These are phyloP conservation scores for Aspergillus sp. DNA, from an alignment of 2,329 filamentous ascomycete genomes.

Conservation along the genomic window DNA sequence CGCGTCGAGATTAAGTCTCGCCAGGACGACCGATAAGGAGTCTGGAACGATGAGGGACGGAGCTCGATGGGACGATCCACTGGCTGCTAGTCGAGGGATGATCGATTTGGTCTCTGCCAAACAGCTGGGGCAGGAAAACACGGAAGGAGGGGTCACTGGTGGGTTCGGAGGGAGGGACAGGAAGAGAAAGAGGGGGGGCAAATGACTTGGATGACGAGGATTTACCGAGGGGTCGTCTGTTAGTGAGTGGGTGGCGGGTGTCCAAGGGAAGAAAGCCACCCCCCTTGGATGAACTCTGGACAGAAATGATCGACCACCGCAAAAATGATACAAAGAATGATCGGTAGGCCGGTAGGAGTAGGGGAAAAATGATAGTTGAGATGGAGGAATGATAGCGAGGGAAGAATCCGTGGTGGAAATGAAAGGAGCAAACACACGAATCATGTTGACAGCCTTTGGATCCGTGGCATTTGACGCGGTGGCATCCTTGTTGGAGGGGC, in stretches of 20 bases:
- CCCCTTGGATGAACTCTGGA: too few species aligned
- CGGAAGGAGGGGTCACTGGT: neutral
- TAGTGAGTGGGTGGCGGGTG: neutral
- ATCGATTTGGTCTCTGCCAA: slow-evolving; percentile 8
- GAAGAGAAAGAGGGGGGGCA: neutral
- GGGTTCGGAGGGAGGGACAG: neutral
- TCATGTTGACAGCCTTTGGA: slow-evolving; percentile 10
- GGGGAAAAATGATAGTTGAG: slow-evolving; percentile 4
- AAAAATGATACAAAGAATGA: slow-evolving; percentile 11
- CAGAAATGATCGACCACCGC: slow-evolving; percentile 1
- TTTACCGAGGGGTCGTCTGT: slow-evolving; percentile 1
- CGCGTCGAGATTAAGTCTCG: slow-evolving; percentile 1
- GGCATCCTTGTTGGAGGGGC: slow-evolving; percentile 24
- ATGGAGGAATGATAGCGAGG: slow-evolving; percentile 11
- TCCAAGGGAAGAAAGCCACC: neutral
- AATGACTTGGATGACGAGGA: slow-evolving; percentile 5
- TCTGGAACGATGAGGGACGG: slow-evolving; percentile 17
- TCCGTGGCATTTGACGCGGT: slow-evolving; percentile 20
- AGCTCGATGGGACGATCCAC: slow-evolving; percentile 14
- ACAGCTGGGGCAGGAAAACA: slow-evolving; percentile 1
- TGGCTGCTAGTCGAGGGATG: slow-evolving; percentile 8
- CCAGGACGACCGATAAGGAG: slow-evolving; percentile 2
- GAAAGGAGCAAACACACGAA: slow-evolving; percentile 21
- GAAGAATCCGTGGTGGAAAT: slow-evolving; percentile 22
- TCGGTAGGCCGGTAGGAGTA: slow-evolving; percentile 3